Evolutionary conservation across 1,284 basidiomycete species (phyloP).

Genomic region (Tilletia setariae): DNA sequence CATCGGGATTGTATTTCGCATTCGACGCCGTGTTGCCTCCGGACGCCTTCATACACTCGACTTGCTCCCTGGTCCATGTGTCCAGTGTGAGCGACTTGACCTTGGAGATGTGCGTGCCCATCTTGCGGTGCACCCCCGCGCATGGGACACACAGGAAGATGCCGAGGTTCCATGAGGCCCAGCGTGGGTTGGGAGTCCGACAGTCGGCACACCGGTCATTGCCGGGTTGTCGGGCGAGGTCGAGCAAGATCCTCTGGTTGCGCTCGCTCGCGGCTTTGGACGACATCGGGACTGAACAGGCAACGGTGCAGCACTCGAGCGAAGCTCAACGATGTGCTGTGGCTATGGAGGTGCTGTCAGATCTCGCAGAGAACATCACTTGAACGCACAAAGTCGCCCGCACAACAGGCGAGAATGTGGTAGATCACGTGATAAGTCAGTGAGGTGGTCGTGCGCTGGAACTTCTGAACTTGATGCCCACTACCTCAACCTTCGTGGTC

Average conservation of each 20-base stretch:
- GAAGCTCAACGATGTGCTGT: background rate
- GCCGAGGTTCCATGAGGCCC: slow-evolving; percentile 71
- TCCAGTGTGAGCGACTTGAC: slow-evolving; percentile 81
- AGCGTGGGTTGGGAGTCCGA: slow-evolving; percentile 69
- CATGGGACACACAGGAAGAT: slow-evolving; percentile 65
- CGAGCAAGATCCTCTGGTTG: slow-evolving; percentile 67
- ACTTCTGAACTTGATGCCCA: background rate
- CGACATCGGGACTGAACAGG: slow-evolving; percentile 28
- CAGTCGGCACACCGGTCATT: slow-evolving; percentile 85
- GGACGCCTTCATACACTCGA: slow-evolving; percentile 67
- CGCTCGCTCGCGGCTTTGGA: slow-evolving; percentile 60
- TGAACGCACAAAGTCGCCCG: background rate
- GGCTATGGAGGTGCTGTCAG: background rate
- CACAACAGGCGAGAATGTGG: background rate
- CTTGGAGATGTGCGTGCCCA: slow-evolving; percentile 63
- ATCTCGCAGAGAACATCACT: background rate
- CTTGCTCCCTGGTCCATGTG: slow-evolving; percentile 77
- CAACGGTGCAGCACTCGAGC: background rate
- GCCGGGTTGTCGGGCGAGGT: slow-evolving; percentile 67
- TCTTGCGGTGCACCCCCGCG: slow-evolving; percentile 80
- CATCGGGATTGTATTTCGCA: slow-evolving; percentile 70
- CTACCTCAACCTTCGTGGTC: background rate
- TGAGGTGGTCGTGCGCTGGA: background rate
- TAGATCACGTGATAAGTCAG: background rate
- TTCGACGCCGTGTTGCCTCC: slow-evolving; percentile 76